These are phyloP conservation scores for Balamuthia mandrillaris DNA, from an alignment of 208 protist species.

Conservation along the genomic window DNA sequence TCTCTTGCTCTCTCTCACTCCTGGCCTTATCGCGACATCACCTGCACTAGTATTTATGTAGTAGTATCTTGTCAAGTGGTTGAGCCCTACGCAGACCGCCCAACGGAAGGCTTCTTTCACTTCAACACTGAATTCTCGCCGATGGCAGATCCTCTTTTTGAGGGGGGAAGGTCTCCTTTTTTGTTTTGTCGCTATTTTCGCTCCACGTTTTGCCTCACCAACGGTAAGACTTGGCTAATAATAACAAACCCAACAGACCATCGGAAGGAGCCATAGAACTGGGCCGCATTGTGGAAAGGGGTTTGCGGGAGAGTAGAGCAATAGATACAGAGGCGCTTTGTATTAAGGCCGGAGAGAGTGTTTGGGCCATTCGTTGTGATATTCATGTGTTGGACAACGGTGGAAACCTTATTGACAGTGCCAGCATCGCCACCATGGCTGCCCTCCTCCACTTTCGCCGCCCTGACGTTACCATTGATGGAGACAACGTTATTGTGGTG, in stretches of 20 bases:
- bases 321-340: slow-evolving; percentile 93
- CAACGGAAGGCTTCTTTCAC: slow-evolving; percentile 90
- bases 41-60: slow-evolving; percentile 66
- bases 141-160: slow-evolving; percentile 71
- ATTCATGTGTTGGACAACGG: slow-evolving; percentile 89
- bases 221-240: background rate
- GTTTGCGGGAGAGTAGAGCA: slow-evolving; percentile 80
- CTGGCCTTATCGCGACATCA: background rate
- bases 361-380: slow-evolving; percentile 77
- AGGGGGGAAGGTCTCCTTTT: slow-evolving; percentile 1
- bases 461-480: slow-evolving; percentile 86
- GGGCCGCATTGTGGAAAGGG: slow-evolving; percentile 78
- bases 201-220: background rate
- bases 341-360: slow-evolving; percentile 85
- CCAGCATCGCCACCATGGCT: slow-evolving; percentile 79
- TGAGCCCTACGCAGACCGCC: slow-evolving; percentile 85
- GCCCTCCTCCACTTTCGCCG: slow-evolving; percentile 87
- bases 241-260: background rate
- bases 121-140: slow-evolving; percentile 82
- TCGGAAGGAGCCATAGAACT: slow-evolving; percentile 60
- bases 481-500: slow-evolving; percentile 70
- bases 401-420: slow-evolving; percentile 86
- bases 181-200: background rate
- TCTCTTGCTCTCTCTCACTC: background rate
- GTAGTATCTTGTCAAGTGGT: slow-evolving; percentile 83